Evolutionary conservation across 2,329 filamentous ascomycete species (phyloP).

Genomic region (Fusarium nelsonii): DNA sequence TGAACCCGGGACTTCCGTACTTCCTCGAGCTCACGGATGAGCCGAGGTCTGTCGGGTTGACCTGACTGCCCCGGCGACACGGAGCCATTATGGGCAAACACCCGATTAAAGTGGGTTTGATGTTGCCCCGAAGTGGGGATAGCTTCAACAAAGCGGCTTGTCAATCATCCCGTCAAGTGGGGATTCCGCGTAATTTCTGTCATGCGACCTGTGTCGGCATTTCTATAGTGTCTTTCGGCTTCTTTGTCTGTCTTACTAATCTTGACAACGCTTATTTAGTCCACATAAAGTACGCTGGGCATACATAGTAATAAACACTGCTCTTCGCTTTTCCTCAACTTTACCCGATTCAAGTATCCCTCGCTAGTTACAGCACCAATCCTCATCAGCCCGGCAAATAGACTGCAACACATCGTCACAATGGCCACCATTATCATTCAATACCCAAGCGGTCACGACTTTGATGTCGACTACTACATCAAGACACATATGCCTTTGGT

Average conservation of each 20-base stretch:
- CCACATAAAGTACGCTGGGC: neutral
- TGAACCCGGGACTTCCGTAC: neutral
- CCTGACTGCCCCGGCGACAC: neutral
- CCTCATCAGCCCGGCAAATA: neutral
- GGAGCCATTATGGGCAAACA: neutral
- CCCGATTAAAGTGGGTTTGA: neutral
- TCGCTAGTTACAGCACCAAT: neutral
- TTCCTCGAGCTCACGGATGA: neutral
- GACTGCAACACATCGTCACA: neutral
- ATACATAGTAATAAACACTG: neutral
- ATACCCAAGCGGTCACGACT: conserved; percentile 25
- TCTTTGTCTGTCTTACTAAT: neutral
- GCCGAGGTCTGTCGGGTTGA: neutral
- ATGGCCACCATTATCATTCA: conserved; percentile 23
- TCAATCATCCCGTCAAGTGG: neutral
- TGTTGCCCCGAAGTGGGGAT: neutral
- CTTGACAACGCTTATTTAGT: neutral
- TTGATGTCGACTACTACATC: conserved; percentile 22
- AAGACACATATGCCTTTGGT: conserved; percentile 17
- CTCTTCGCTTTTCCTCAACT: no score
- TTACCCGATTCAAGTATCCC: neutral
- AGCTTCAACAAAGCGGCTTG: neutral
- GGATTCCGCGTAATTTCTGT: neutral
- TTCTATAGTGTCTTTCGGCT: neutral
- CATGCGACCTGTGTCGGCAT: neutral